phyloP scores from a whole-genome alignment of 257 asterid genomes.

The Penstemon newberryi region DNA sequence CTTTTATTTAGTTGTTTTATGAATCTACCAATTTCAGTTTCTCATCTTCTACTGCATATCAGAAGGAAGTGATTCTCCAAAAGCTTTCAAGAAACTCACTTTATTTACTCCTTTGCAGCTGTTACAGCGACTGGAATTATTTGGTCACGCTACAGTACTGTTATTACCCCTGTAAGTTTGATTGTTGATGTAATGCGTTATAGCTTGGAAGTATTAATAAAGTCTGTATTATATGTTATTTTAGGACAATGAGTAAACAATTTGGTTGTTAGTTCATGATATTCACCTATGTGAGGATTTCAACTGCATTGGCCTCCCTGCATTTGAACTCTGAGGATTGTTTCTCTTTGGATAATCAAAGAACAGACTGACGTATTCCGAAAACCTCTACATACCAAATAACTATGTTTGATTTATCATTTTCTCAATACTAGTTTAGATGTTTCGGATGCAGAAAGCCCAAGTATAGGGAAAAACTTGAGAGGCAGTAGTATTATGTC shows the following conservation, averaged over 20 bases:
- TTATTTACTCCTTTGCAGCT: constrained; percentile 42
- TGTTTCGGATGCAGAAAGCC: neutral
- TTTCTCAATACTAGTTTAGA: neutral
- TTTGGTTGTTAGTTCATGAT: neutral
- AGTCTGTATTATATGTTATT: too few species aligned
- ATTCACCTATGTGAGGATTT: neutral
- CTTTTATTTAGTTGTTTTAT: neutral
- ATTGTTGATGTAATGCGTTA: neutral
- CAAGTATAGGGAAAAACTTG: neutral
- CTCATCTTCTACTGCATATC: neutral
- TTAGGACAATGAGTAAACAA: neutral
- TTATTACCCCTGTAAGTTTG: constrained; percentile 66
- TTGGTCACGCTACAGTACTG: constrained; percentile 79
- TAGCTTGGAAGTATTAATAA: neutral
- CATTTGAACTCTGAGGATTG: neutral
- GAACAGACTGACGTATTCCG: neutral
- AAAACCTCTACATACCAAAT: neutral
- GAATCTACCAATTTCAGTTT: neutral
- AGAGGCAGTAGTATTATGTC: neutral
- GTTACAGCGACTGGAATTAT: constrained; percentile 72
- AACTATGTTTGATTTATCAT: neutral
- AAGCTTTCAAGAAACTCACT: constrained; percentile 20
- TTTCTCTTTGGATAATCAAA: neutral
- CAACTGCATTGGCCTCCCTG: neutral
- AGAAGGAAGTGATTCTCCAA: neutral